Percentiles rank a stretch among this genome's conserved stretches.
These are phyloP conservation scores for Phaeosphaeriaceae sp. DNA, from an alignment of 2,329 filamentous ascomycete species.

Conservation along the genomic window DNA sequence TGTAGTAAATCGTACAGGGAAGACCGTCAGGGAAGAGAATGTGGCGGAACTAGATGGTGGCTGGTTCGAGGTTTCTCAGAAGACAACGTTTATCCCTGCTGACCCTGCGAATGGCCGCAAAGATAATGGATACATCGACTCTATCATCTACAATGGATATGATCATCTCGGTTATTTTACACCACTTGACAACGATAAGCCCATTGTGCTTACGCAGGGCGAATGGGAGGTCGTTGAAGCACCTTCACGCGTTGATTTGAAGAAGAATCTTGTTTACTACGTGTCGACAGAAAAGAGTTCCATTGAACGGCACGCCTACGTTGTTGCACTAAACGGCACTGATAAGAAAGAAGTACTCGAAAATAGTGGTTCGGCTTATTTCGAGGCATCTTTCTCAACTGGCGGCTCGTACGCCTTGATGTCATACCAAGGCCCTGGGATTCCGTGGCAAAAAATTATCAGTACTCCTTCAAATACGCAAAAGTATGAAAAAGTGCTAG, in stretches of 20 bases:
- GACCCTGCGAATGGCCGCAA: slow-evolving; percentile 76
- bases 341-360: slow-evolving; percentile 77
- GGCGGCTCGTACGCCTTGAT: slow-evolving; percentile 84
- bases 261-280: slow-evolving; percentile 90
- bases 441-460: slow-evolving; percentile 91
- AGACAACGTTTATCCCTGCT: slow-evolving; percentile 84
- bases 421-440: slow-evolving; percentile 79
- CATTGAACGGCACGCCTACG: slow-evolving; percentile 90
- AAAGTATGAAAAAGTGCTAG: slow-evolving; percentile 72
- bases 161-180: slow-evolving; percentile 95
- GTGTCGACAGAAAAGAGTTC: slow-evolving; percentile 84
- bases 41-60: slow-evolving; percentile 88
- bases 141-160: slow-evolving; percentile 81
- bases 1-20: slow-evolving; percentile 73
- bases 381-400: slow-evolving; percentile 81
- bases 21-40: slow-evolving; percentile 79
- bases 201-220: slow-evolving; percentile 84
- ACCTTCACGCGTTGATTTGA: slow-evolving; percentile 82
- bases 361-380: slow-evolving; percentile 75
- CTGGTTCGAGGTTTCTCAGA: slow-evolving; percentile 94
- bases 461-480: slow-evolving; percentile 75
- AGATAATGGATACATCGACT: slow-evolving; percentile 92
- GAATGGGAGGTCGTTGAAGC: slow-evolving; percentile 90
- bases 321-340: slow-evolving; percentile 81
- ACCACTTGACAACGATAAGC: slow-evolving; percentile 81